phyloP scores from a whole-genome alignment of 768 basidiomycete genomes.

The Boletellus emodensis region DNA sequence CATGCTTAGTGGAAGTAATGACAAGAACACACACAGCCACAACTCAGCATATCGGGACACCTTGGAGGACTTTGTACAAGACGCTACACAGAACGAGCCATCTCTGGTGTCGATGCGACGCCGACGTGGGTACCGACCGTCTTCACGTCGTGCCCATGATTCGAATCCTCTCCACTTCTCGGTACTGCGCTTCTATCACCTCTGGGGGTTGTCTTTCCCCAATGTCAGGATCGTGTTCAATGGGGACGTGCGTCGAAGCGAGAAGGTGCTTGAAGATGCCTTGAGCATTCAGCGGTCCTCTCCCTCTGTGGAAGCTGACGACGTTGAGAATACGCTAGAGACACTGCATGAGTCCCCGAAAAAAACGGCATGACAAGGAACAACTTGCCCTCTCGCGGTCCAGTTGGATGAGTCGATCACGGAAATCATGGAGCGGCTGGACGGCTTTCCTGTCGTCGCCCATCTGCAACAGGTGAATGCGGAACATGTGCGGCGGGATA shows the following conservation, averaged over 20 bases:
- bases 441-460: slow-evolving; percentile 21
- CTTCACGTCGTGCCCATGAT: slow-evolving; percentile 1
- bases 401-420: slow-evolving; percentile 13
- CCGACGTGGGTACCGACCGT: neutral
- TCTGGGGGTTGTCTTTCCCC: slow-evolving; percentile 8
- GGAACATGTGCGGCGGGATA: slow-evolving; percentile 18
- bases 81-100: too few species aligned
- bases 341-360: neutral
- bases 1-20: too few species aligned
- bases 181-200: slow-evolving; percentile 11
- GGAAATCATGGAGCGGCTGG: slow-evolving; percentile 20
- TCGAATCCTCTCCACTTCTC: slow-evolving; percentile 13
- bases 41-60: too few species aligned
- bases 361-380: neutral
- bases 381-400: slow-evolving; percentile 14
- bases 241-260: slow-evolving; percentile 14
- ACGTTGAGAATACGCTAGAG: slow-evolving; percentile 17
- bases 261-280: slow-evolving; percentile 19
- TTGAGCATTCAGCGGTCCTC: slow-evolving; percentile 19
- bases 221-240: slow-evolving; percentile 20
- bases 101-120: neutral
- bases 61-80: too few species aligned
- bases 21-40: too few species aligned
- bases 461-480: slow-evolving; percentile 23
- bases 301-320: slow-evolving; percentile 23